Base-by-base conservation (phyloP, 1,284 basidiomycete species). In the Trametes pubescens region DNA sequence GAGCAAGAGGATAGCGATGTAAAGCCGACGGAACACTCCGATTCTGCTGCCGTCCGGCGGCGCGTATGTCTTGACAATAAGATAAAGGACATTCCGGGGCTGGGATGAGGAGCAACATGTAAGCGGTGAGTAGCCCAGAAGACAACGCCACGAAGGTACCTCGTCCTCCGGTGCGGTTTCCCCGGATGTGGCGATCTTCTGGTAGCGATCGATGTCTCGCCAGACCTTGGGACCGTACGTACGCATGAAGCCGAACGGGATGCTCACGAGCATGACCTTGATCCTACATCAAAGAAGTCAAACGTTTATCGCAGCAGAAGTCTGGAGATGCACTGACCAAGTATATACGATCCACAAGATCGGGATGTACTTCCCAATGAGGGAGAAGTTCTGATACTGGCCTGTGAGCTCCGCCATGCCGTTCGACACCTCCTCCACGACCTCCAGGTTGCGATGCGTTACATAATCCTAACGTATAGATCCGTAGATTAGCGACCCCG, bases 341-440 rank as follows among this genome's bases (percentile, higher is more conserved):
- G 71, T 76, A 54, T 72, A 65, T 18, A 74, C 49, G n/a, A 69
- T 71, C 72, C 72, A 74, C 18, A 75, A 61, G 51, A 70, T 67
- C 1, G 73, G 72, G 29, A 75, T 67, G 44, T 70, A 72, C 60
- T 68, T 72, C 37, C 70, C 69, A 9, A 72, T 61, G 62, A 64
- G 60, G 14, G 69, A 73, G 54, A 71, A 68, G 58, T 73, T 74
- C 61, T 74, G 69, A 59, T 71, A 76, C 38, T 75, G 77, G 21
- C 77, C 77, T 4, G 76, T 77, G 51, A 78, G 66, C 26, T 72
- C 73, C 2, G 77, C 77, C 61, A 79, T 73, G 46, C 73, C 74
- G 18, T 73, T 72, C 9, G 77, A 75, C 29, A 76, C 72, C 32
- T 75, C 70, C 54, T 75, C 75, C 13, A 75, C 69, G 38, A 73